phyloP scores from a whole-genome alignment of 495 filamentous ascomycete genomes.

The Astrothelium macrocarpum region DNA sequence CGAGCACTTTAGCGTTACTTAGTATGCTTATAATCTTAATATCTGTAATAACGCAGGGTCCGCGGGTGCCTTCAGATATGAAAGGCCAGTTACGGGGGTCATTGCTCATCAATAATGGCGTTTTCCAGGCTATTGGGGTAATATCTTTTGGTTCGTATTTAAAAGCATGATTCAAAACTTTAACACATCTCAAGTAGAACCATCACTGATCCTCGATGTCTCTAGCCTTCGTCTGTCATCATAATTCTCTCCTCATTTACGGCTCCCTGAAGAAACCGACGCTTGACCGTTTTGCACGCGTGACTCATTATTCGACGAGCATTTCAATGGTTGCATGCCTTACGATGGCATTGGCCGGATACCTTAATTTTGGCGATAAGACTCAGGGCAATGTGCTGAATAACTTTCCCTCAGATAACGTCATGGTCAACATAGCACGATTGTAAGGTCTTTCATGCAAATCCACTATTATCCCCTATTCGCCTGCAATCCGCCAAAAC shows the following conservation, averaged over 20 bases:
- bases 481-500: no score
- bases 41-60: slow-evolving; percentile 80
- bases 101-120: slow-evolving; percentile 66
- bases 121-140: slow-evolving; percentile 92
- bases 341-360: slow-evolving; percentile 78
- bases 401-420: slow-evolving; percentile 85
- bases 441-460: slow-evolving; percentile 41
- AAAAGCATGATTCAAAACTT: slow-evolving; percentile 21
- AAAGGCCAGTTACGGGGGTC: slow-evolving; percentile 57
- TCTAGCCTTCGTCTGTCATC: slow-evolving; percentile 40
- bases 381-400: slow-evolving; percentile 94
- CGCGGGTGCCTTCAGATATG: slow-evolving; percentile 55
- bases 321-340: slow-evolving; percentile 86
- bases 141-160: slow-evolving; percentile 80
- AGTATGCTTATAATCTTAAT: slow-evolving; percentile 86
- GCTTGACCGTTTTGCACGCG: slow-evolving; percentile 79
- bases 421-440: slow-evolving; percentile 86
- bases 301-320: slow-evolving; percentile 85
- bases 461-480: neutral
- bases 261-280: slow-evolving; percentile 90
- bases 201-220: neutral
- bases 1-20: slow-evolving; percentile 78
- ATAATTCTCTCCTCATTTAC: slow-evolving; percentile 95
- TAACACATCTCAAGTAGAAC: neutral
- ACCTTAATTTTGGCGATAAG: slow-evolving; percentile 82